Evolutionary conservation across 306 rosid genomes (phyloP), one percentile per base, ranked within the genome.

Genomic region (Pyrus communis): DNA sequence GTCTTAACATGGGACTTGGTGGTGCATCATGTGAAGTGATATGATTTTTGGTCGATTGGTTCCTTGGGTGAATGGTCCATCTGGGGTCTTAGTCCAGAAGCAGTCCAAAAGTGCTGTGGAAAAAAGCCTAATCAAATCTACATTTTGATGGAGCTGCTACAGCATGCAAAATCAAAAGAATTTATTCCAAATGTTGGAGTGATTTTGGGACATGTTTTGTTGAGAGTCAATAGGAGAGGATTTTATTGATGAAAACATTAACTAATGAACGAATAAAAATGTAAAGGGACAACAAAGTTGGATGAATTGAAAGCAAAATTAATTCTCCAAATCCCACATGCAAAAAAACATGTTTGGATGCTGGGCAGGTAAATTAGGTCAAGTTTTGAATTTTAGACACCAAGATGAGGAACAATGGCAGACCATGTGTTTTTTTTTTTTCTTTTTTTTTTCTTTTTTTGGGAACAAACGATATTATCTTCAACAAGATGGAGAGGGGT

Each of bases 51-150:
- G 65, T 75, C 8, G 42, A 35, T 76, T 30, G 52, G 65, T 71
- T 73, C 42, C 79, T 18, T 69, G 22, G 22, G 33, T 69, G 22
- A 28, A 79, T 70, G 70, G 84, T 77, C 87, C 83, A 83, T 76
- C 30, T 62, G 52, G 75, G 82, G 82, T 76, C 78, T 61, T 69
- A 66, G 70, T 38, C 46, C 61, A 11, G 25, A 23, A 73, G 57
- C 42, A 25, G 38, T 73, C 69, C 69, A 25, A 73, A 57, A 17
- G n/a, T 45, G 45, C 55, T 43, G 28, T 17, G 31, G 45, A 63
- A 62, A 65, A 69, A 27, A 28, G 18, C 69, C 59, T 12, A 28
- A 62, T 61, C 60, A 18, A 42, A 62, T 45, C 42, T 38, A 6
- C 17, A 43, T 74, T 51, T 11, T 18, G 46, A 30, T 62, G 60